Base-by-base conservation (phyloP, 2,329 filamentous ascomycete genomes). In the Alternaria longipes region DNA sequence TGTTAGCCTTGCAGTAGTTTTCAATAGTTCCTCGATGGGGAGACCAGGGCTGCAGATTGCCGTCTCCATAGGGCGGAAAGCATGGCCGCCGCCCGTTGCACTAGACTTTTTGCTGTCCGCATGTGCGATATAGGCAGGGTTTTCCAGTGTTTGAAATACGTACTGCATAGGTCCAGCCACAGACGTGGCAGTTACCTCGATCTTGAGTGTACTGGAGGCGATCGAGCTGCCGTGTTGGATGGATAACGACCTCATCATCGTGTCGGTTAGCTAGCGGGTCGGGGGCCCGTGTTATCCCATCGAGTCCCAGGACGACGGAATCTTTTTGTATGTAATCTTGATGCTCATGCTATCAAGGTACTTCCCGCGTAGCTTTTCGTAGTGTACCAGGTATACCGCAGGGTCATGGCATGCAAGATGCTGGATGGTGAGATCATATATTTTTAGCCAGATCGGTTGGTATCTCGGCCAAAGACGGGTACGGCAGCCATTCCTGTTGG, bases 1-100 rank as follows among this genome's bases (percentile, higher is more conserved):
- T 44, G 30, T 54, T 56, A 55, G 50, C 22, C 51, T 56, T 56
- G 65, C 63, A 65, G 44, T 38, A 57, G 55, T 41, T 34, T 58
- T 61, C 54, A 26, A 61, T 61, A 61, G 49, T 58, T 22, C 32
- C 32, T 49, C 26, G 41, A 38, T 40, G 46, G 28, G 50, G 28
- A 42, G 49, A 57, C 34, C 40, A 56, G 34, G 49, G 54, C 30
- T 40, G 38, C 49, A 42, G 47, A 56, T 28, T 42, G 45, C 49
- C 8, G 44, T 54, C 41, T 54, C 36, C 36, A 54, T 58, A 58
- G 36, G 28, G 54, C 54, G 32, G 26, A 61, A 32, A 56, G 42
- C 16, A 46, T 47, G 36, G 22, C 47, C 49, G 22, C 47, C 49
- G 36, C 49, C 49, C 30, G 42, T 45, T 52, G 36, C 36, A 36